These are phyloP conservation scores for Jatropha multifida DNA, from an alignment of 441 rosid species.

Conservation along the genomic window DNA sequence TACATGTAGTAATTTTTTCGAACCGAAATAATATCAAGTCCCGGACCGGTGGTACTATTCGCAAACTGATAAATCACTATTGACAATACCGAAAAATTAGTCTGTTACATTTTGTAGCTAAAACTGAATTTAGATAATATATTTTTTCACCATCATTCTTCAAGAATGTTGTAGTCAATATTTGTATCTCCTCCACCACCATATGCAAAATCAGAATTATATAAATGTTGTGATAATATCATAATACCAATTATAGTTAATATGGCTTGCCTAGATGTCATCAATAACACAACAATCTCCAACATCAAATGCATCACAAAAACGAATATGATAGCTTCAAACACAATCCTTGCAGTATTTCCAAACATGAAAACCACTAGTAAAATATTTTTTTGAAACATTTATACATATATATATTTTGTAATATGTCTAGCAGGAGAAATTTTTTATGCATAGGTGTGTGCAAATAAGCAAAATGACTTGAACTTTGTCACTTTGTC, in stretches of 20 bases:
- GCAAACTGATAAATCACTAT: too few species aligned
- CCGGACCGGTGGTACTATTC: too few species aligned
- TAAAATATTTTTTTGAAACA: conserved; percentile 9
- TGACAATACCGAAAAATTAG: too few species aligned
- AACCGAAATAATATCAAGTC: too few species aligned
- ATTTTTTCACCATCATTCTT: conserved; percentile 52
- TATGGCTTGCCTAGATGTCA: conserved; percentile 43
- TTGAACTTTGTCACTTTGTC: not conserved
- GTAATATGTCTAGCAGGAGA: too few species aligned
- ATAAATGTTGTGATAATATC: too few species aligned
- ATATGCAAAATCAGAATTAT: conserved; percentile 28
- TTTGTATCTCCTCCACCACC: conserved; percentile 59
- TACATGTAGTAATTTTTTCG: too few species aligned
- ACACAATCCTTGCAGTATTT: conserved; percentile 46
- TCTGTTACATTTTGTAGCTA: conserved; percentile 26
- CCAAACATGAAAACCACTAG: conserved; percentile 49
- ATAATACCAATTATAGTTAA: too few species aligned
- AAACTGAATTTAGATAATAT: conserved; percentile 44
- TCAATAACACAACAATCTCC: conserved; percentile 65
- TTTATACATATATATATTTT: not conserved
- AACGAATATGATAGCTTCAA: conserved; percentile 63
- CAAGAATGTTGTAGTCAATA: conserved; percentile 42
- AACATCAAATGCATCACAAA: conserved; percentile 56
- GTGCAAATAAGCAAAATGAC: not conserved
- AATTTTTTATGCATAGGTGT: not conserved